Conservation (phyloP, 805 yeast species). For the Nematodospora valgi region DNA sequence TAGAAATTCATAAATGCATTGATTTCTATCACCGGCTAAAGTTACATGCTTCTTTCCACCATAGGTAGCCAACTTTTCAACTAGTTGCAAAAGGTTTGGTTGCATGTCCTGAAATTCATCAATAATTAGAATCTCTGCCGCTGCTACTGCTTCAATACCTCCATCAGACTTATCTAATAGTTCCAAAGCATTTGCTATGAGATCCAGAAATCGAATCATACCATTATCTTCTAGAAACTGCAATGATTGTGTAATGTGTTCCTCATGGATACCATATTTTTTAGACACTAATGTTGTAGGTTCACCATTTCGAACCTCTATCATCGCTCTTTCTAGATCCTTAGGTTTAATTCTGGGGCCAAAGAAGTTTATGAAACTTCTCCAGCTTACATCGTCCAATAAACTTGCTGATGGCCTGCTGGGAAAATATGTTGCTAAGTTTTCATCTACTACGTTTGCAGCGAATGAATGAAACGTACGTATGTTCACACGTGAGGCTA, state of each 20-base stretch:
- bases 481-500: constrained; percentile 35
- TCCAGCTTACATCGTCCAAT: constrained; percentile 57
- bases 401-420: constrained; percentile 21
- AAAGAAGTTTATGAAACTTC: constrained; percentile 27
- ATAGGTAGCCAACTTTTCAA: constrained; percentile 35
- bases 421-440: constrained; percentile 39
- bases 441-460: constrained; percentile 21
- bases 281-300: constrained; percentile 21
- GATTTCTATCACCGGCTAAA: constrained; percentile 70
- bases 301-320: constrained; percentile 20
- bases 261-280: constrained; percentile 20
- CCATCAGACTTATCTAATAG: constrained; percentile 21
- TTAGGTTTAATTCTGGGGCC: constrained; percentile 24
- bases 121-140: constrained; percentile 44
- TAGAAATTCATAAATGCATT: constrained; percentile 64
- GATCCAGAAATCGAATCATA: constrained; percentile 33
- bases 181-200: constrained; percentile 27
- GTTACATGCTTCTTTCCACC: constrained; percentile 47
- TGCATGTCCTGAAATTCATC: constrained; percentile 78
- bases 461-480: constrained; percentile 67
- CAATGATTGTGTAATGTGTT: constrained; percentile 25
- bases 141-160: constrained; percentile 19
- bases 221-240: constrained; percentile 29
- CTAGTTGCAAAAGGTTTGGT: constrained; percentile 44
- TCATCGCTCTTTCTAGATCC: constrained; percentile 22